Percentiles rank a stretch among this genome's conserved stretches.
phyloP scores from a whole-genome alignment of 306 rosid species.

The Quercus alba region DNA sequence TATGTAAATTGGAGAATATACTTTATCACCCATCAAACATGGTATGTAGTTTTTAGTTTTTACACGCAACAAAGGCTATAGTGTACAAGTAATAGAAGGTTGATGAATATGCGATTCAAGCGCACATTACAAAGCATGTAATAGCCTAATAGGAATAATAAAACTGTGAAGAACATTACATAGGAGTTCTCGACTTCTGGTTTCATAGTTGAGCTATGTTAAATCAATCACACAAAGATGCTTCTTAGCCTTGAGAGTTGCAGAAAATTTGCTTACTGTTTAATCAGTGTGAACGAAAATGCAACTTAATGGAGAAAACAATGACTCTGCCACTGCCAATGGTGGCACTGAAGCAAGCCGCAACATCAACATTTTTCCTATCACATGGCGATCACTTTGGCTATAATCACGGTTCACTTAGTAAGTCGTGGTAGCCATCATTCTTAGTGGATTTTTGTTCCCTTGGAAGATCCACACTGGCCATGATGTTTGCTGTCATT shows the following conservation, averaged over 20 bases:
- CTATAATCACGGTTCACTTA: conserved; percentile 26
- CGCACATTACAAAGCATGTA: no score
- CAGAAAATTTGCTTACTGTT: no score
- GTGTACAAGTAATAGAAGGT: background rate
- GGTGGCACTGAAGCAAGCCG: background rate
- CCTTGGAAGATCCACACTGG: conserved; percentile 24
- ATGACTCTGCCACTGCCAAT: conserved; percentile 16
- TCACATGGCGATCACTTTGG: background rate
- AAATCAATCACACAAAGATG: background rate
- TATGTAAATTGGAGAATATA: no score
- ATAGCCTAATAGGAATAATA: no score
- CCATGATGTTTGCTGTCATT: conserved; percentile 8
- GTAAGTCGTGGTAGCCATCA: conserved; percentile 23
- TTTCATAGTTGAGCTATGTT: background rate
- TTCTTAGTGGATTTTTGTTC: background rate
- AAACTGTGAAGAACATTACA: background rate
- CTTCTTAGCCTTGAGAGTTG: no score
- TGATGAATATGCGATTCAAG: background rate
- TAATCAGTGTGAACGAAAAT: no score
- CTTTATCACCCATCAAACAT: no score
- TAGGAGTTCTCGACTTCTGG: background rate
- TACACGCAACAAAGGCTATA: no score
- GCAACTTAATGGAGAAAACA: no score
- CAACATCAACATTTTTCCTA: background rate
- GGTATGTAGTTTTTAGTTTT: no score